A percentile compares a stretch with the other conserved stretches of the same genome.
Conservation (phyloP, 495 filamentous ascomycete genomes). For the Penicillium lagena region DNA sequence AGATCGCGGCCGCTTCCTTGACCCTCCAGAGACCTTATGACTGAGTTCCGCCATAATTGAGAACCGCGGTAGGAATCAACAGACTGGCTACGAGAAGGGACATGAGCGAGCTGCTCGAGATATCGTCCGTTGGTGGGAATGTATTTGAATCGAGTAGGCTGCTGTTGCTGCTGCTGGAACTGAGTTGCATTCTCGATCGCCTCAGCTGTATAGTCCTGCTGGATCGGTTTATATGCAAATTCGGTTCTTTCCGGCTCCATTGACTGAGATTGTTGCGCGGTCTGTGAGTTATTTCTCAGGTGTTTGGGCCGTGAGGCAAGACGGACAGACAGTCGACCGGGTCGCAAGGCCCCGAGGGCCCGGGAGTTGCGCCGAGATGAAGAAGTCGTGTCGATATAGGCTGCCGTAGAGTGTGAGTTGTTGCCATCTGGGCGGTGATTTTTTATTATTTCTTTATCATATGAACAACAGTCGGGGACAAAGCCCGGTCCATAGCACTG, state of each 20-base stretch:
- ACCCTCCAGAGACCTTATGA: background rate
- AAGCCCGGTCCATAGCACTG: constrained; percentile 23
- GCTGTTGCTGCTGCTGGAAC: background rate
- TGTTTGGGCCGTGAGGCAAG: constrained; percentile 21
- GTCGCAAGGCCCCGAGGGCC: constrained; percentile 17
- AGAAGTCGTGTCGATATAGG: constrained; percentile 1
- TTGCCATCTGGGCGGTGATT: background rate
- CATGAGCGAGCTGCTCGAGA: constrained; percentile 7
- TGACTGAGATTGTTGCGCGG: background rate
- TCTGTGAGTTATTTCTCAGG: background rate
- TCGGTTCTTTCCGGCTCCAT: constrained; percentile 13
- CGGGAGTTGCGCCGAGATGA: constrained; percentile 17
- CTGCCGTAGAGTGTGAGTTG: background rate
- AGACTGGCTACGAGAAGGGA: constrained; percentile 13
- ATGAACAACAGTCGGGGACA: background rate
- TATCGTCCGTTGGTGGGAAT: constrained; percentile 25
- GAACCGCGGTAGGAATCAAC: constrained; percentile 7
- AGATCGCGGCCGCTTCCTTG: background rate
- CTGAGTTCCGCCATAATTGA: constrained; percentile 6
- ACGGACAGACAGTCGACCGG: constrained; percentile 28
- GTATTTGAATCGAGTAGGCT: constrained; percentile 24
- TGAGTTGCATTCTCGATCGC: constrained; percentile 16
- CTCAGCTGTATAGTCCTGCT: constrained; percentile 26
- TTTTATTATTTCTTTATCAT: constrained; percentile 5
- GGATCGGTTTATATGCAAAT: constrained; percentile 32